Base-by-base conservation (phyloP, 805 yeast species). In the Myxozyma kluyveri region DNA sequence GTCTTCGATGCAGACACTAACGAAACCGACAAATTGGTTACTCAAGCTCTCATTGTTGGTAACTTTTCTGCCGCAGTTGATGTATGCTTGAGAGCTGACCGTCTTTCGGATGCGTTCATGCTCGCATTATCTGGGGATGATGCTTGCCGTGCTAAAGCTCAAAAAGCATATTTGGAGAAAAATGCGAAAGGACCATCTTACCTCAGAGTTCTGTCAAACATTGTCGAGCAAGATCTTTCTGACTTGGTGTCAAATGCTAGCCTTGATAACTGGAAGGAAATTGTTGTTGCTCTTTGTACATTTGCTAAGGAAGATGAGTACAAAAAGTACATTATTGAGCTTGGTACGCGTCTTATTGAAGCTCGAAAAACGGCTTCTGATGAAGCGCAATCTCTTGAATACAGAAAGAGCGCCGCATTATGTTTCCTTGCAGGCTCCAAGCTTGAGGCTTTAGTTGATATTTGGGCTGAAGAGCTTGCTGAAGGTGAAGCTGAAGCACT, bases 351-450 rank as follows among this genome's bases (percentile, higher is more conserved):
- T 60, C 70, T 93, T 21, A 69, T 80, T 47, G 69, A 60, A 10
- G 72, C 77, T 29, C 50, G 54, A 24, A 44, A 42, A 27, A 33
- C 31, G 12, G 47, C 50, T 18, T 9, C 33, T 29, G 27, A 52
- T 12, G 53, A 45, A 3, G 50, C 42, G 6, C 42, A 65, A 21
- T 58, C 67, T 31, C 59, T 63, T 22, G 68, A 64, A 12, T 70
- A 78, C 49, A 80, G 97, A 67, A 80, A 82, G 62, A 78, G 82
- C 65, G 96, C 99, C 1, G 72, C 91, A 42, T 68, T 79, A 31
- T 82, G 89, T 58, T 93, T 83, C 67, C 74, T 88, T 59, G 86
- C 88, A 19, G 96, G 96, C 27, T 79, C 82, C 40, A 83, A 93
- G 3, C 74, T 89, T 47, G 95, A 85, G 56, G 86, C 83, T 64